Percentiles rank a stretch among this genome's conserved stretches.
phyloP scores from a whole-genome alignment of 306 rosid species.

The Cucumis cinereus region DNA sequence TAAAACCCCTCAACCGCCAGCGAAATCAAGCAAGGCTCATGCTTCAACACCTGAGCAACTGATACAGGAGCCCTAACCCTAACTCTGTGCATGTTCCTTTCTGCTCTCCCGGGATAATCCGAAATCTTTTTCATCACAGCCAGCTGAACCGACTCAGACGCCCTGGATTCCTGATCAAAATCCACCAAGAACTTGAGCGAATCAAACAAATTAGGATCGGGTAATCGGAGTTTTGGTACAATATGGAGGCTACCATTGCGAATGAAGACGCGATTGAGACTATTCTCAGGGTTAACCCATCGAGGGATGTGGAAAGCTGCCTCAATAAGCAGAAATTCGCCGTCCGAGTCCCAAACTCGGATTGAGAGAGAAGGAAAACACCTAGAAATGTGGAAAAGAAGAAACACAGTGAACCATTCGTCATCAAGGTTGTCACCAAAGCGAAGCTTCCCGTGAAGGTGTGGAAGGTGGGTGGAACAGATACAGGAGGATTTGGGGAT shows the following conservation, averaged over 20 bases:
- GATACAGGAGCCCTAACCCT: constrained; percentile 74
- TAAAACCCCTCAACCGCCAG: constrained; percentile 85
- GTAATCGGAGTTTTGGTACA: constrained; percentile 31
- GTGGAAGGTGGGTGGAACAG: constrained; percentile 45
- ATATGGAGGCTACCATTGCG: constrained; percentile 49
- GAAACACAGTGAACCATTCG: constrained; percentile 89
- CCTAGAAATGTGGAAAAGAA: constrained; percentile 53
- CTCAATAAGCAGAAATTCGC: constrained; percentile 86
- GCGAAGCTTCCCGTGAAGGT: constrained; percentile 86
- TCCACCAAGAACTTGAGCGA: constrained; percentile 38
- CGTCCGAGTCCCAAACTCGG: constrained; percentile 84
- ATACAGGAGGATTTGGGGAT: constrained; percentile 35
- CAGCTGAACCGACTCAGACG: constrained; percentile 46
- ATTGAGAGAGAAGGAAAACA: constrained; percentile 52
- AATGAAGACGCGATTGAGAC: constrained; percentile 60
- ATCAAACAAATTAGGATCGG: constrained; percentile 33
- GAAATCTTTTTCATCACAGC: constrained; percentile 36
- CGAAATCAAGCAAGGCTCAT: constrained; percentile 58
- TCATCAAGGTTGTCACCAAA: constrained; percentile 75
- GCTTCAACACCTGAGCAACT: constrained; percentile 51
- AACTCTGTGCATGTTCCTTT: constrained; percentile 38
- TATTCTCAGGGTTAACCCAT: constrained; percentile 79
- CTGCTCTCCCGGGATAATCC: constrained; percentile 60
- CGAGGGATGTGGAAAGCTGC: constrained; percentile 92
- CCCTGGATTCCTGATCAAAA: constrained; percentile 27